Base-by-base conservation (phyloP, 192 early-diverging fungal genomes). In the Linnemannia schmuckeri region DNA sequence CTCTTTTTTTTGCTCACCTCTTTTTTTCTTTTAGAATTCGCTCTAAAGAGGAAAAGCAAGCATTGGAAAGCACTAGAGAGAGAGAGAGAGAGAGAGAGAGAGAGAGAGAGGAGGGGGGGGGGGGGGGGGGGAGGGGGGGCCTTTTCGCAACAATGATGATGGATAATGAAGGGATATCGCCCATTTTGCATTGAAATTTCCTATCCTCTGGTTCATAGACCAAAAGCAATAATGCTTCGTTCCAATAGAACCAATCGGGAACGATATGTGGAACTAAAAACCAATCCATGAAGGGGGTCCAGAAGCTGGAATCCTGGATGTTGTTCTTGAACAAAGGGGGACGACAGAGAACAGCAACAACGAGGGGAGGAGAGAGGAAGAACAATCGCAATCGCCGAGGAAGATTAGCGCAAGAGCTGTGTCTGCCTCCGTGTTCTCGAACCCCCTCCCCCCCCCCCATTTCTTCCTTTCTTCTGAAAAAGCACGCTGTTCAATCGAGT, bases 381-480 rank as follows among this genome's bases (percentile, higher is more conserved):
- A 66, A 33, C 61, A 35, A 66, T 66, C n/a, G 57, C n/a, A 61
- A 61, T 61, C 27, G 30, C 12, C 13, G 12, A 66, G 30, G n/a
- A 66, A 66, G 61, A 66, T 33, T 66, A 33, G 12, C 13, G 27
- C 27, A 66, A 66, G 6, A 66, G 61, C 61, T 66, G 61, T 66
- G 61, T 66, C 61, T 15, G 30, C 27, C 61, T 66, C 61, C 30
- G 27, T 66, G 61, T 66, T 66, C 61, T 66, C 61, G 61, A 66
- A 30, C 57, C 9, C 57, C n/a, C 24, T 3, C 13, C 8, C 4
- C n/a, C 12, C 0, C 5, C 42, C 42, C 7, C 41, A 41, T 41
- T 41, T 5, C 4, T 41, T 44, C n/a, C 44, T 44, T 8, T 9
- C 6, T 6, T 12, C 1, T 2, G 9, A 63, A 30, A 63, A 63